Conservation (phyloP, 148 eudicot genomes). For the Arbutus unedo region DNA sequence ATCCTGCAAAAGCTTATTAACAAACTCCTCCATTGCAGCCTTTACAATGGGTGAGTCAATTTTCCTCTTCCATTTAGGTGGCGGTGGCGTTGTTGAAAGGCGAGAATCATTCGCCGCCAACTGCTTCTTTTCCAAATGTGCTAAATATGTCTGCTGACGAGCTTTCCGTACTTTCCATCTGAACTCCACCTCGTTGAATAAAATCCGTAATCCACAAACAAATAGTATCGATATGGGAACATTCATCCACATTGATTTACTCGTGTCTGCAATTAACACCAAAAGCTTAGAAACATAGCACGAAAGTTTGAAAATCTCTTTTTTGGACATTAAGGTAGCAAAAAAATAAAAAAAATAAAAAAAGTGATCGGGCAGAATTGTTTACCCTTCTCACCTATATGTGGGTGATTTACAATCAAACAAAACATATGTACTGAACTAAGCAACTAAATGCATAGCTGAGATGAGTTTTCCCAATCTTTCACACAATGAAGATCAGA, state of each 20-base stretch:
- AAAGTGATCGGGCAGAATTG: neutral
- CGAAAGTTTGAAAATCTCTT: neutral
- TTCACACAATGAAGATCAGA: neutral
- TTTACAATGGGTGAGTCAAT: slow-evolving; percentile 77
- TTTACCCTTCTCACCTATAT: neutral
- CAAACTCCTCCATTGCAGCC: slow-evolving; percentile 81
- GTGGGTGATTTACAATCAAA: neutral
- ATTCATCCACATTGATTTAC: slow-evolving; percentile 99
- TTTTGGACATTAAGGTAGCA: neutral
- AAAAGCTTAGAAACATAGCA: neutral
- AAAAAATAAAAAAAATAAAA: too few relatives aligned
- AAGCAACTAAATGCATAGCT: neutral
- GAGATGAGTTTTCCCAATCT: neutral
- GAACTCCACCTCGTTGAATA: slow-evolving; percentile 72
- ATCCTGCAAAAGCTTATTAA: slow-evolving; percentile 71
- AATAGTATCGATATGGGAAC: slow-evolving; percentile 69
- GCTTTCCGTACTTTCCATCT: slow-evolving; percentile 52
- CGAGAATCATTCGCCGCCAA: slow-evolving; percentile 68
- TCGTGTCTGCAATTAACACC: slow-evolving; percentile 63
- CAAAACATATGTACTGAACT: neutral
- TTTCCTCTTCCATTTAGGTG: slow-evolving; percentile 80
- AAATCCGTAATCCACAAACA: slow-evolving; percentile 51
- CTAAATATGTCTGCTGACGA: slow-evolving; percentile 47
- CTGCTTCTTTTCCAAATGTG: slow-evolving; percentile 73
- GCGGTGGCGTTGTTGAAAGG: slow-evolving; percentile 52